These are phyloP conservation scores for Davidsoniella virescens DNA, from an alignment of 2,329 filamentous ascomycete genomes.

Conservation along the genomic window DNA sequence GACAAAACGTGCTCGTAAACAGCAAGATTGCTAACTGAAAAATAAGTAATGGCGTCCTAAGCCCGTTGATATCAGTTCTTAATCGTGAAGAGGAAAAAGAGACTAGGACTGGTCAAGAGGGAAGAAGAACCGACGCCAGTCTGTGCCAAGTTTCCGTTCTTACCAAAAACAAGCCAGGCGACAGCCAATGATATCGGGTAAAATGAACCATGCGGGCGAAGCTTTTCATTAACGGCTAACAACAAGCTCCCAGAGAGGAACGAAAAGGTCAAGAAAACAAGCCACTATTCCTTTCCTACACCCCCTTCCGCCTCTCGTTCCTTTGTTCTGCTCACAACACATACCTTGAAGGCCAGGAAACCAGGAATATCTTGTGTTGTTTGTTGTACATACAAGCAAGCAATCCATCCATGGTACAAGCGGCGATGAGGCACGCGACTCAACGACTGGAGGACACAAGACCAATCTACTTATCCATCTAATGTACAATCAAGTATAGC, in stretches of 20 bases:
- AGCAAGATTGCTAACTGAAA: no score
- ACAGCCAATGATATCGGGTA: slow-evolving; percentile 1
- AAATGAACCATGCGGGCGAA: neutral
- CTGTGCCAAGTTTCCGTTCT: no score
- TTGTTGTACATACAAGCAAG: neutral
- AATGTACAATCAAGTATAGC: neutral
- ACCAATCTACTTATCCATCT: no score
- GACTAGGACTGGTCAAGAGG: neutral
- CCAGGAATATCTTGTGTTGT: no score
- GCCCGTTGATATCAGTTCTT: no score
- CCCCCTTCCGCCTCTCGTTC: no score
- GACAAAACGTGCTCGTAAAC: no score
- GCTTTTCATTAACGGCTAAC: neutral
- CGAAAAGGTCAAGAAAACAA: no score
- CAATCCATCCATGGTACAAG: neutral
- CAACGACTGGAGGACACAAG: neutral
- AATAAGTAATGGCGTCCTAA: neutral
- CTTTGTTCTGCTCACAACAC: no score
- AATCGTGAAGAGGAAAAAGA: no score
- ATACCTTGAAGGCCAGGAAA: no score
- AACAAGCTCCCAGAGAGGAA: neutral
- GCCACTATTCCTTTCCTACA: no score
- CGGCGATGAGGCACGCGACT: neutral
- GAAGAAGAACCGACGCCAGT: neutral
- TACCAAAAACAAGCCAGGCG: slow-evolving; percentile 3